Conservation (phyloP, 2,329 filamentous ascomycete genomes). For the Tolypocladium nubicola region DNA sequence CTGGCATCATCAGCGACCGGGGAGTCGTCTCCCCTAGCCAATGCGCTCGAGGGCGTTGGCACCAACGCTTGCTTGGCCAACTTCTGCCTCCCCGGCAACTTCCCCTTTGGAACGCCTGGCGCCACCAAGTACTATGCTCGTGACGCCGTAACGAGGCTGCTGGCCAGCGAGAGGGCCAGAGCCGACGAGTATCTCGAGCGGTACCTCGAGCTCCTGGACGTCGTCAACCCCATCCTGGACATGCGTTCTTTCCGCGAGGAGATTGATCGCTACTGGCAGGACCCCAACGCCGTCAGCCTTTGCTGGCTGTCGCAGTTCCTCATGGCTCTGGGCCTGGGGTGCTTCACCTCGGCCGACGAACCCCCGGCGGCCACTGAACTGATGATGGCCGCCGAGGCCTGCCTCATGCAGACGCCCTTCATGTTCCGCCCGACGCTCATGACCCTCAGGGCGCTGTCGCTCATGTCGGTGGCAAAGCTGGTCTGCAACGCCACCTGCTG, state of each 20-base stretch:
- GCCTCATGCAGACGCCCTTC: slow-evolving; percentile 25
- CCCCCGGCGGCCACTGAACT: slow-evolving; percentile 21
- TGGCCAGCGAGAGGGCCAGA: slow-evolving; percentile 16
- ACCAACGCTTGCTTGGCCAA: slow-evolving; percentile 24
- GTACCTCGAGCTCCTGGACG: slow-evolving; percentile 21
- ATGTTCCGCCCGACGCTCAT: slow-evolving; percentile 24
- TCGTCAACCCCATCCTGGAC: slow-evolving; percentile 23
- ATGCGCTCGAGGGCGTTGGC: slow-evolving; percentile 19
- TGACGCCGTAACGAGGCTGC: slow-evolving; percentile 18
- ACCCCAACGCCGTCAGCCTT: slow-evolving; percentile 16
- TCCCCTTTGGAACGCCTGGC: slow-evolving; percentile 25
- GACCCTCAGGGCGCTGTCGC: slow-evolving; percentile 17
- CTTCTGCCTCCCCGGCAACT: slow-evolving; percentile 24
- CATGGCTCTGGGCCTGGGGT: slow-evolving; percentile 23
- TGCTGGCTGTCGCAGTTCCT: slow-evolving; percentile 23
- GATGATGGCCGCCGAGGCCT: slow-evolving; percentile 25
- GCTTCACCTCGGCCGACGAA: slow-evolving; percentile 19
- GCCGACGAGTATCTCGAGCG: slow-evolving; percentile 15
- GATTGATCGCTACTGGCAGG: slow-evolving; percentile 20
- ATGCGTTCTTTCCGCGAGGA: slow-evolving; percentile 16
- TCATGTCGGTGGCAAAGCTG: slow-evolving; percentile 25
- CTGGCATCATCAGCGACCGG: slow-evolving; percentile 9
- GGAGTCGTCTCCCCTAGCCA: slow-evolving; percentile 14
- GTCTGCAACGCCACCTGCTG: slow-evolving; percentile 26
- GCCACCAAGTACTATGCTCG: slow-evolving; percentile 20